Evolutionary conservation across 2,329 filamentous ascomycete species (phyloP).

Genomic region (Nemania abortiva): DNA sequence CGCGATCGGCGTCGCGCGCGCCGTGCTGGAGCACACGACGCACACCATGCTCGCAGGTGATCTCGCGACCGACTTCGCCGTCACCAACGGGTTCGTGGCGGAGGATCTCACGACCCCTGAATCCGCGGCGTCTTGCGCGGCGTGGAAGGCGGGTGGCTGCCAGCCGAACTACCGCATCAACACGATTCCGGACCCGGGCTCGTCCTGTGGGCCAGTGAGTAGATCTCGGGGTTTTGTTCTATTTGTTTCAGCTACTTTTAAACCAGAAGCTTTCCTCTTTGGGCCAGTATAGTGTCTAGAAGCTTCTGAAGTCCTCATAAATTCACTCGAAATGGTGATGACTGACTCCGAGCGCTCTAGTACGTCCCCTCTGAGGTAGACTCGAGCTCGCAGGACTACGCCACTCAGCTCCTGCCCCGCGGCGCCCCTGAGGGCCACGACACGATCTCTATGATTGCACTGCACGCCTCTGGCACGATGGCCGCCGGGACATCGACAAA

Average conservation of each 20-base stretch:
- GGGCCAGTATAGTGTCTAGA: too few relatives aligned
- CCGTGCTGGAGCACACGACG: conserved; percentile 63
- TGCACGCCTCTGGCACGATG: conserved; percentile 60
- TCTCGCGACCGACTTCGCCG: conserved; percentile 64
- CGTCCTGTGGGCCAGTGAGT: conserved; percentile 62
- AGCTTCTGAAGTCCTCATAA: too few relatives aligned
- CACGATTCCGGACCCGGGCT: conserved; percentile 58
- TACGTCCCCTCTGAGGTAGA: conserved; percentile 54
- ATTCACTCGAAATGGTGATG: too few relatives aligned
- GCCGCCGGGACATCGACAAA: conserved; percentile 69
- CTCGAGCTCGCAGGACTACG: conserved; percentile 38
- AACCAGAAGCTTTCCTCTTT: too few relatives aligned
- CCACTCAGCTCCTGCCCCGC: conserved; percentile 33
- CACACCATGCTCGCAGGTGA: conserved; percentile 67
- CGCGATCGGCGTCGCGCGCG: conserved; percentile 63
- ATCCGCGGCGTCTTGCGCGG: conserved; percentile 56
- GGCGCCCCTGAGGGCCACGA: conserved; percentile 56
- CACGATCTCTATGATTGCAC: conserved; percentile 65
- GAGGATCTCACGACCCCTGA: conserved; percentile 59
- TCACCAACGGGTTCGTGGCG: conserved; percentile 62
- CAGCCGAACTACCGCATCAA: conserved; percentile 65
- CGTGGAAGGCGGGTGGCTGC: conserved; percentile 58
- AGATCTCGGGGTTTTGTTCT: too few relatives aligned
- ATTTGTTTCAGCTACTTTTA: too few relatives aligned
- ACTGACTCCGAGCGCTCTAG: too few relatives aligned